Base-by-base conservation (phyloP, 2,329 filamentous ascomycete genomes). In the Paraphaeosphaeria sporulosa region DNA sequence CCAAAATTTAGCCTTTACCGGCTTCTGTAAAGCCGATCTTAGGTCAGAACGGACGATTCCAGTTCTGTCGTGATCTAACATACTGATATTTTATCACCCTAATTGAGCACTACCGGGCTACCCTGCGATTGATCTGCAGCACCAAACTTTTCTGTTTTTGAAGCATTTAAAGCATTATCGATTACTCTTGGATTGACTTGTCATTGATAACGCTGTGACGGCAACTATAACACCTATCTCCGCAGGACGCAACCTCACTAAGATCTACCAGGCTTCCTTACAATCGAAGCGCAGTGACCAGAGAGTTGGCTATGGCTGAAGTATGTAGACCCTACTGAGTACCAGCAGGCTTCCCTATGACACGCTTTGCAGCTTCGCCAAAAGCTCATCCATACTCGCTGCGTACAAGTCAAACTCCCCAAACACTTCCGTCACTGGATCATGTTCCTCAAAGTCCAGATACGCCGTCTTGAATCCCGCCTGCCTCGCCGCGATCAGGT, bases 121-220 rank as follows among this genome's bases (percentile, higher is more conserved):
- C 25, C 25, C 25, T 6, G 25, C 25, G 3, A 27, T 27, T 27
- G 25, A 27, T 27, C 25, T 6, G 25, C 25, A 4, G 25, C 25
- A 27, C 6, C 25, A 27, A 27, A 27, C 25, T 27, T 6, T 27
- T 3, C 6, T 27, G 25, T 4, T 27, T 27, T 27, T 27, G 25
- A 27, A 27, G 25, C 25, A 27, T 27, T 27, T 3, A 4, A 27
- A 27, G 25, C 25, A 27, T 3, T 27, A 27, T 6, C 25, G 25
- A 3, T 4, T 27, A 27, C 25, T 6, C 3, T 27, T 6, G 25
- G 6, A 6, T 27, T 27, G 6, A 70, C 70, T 62, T 72, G 69
- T 63, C 63, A 7, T 63, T 62, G 17, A 62, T 17, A n/a, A 38
- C 8, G n/a, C 38, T 19, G 17, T 40, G 6, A 40, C n/a, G 17